phyloP scores from a whole-genome alignment of 306 rosid species.

The Vicia faba region DNA sequence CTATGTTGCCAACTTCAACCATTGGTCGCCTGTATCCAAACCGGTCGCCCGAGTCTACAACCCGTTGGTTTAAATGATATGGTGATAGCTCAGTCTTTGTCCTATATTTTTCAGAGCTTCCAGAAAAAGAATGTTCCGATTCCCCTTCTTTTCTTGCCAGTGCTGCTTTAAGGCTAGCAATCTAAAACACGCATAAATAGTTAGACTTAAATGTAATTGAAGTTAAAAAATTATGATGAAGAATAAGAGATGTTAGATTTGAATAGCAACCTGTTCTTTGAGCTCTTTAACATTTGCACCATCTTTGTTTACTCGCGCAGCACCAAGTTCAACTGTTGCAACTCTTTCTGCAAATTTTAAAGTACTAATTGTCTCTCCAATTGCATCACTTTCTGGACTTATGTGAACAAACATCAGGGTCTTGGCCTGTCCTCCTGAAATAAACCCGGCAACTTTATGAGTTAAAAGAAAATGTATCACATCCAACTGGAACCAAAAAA shows the following conservation, averaged over 20 bases:
- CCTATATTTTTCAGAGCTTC: constrained; percentile 66
- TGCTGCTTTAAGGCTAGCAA: constrained; percentile 80
- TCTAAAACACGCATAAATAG: constrained; percentile 49
- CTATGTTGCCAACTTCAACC: constrained; percentile 69
- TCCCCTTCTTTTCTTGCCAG: constrained; percentile 79
- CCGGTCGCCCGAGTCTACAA: constrained; percentile 45
- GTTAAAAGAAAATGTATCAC: background rate
- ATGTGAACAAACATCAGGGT: constrained; percentile 97
- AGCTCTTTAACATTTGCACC: constrained; percentile 81
- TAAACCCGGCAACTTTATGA: constrained; percentile 29
- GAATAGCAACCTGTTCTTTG: constrained; percentile 73
- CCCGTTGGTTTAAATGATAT: constrained; percentile 46
- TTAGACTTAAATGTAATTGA: constrained; percentile 6
- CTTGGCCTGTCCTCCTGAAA: constrained; percentile 95
- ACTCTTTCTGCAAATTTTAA: constrained; percentile 98
- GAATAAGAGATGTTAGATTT: constrained; percentile 14
- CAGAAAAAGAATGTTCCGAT: constrained; percentile 51
- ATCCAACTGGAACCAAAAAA: background rate
- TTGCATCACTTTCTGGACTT: constrained; percentile 87
- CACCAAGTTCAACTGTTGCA: constrained; percentile 95
- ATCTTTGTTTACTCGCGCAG: constrained; percentile 92
- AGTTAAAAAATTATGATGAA: background rate
- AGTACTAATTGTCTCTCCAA: constrained; percentile 87
- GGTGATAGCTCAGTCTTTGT: constrained; percentile 61
- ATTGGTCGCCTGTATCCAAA: constrained; percentile 57